Evolutionary conservation across 1,284 basidiomycete species (phyloP), one percentile per base, ranked within the genome.

Genomic region (Ceratorhiza oryzae-sativae): DNA sequence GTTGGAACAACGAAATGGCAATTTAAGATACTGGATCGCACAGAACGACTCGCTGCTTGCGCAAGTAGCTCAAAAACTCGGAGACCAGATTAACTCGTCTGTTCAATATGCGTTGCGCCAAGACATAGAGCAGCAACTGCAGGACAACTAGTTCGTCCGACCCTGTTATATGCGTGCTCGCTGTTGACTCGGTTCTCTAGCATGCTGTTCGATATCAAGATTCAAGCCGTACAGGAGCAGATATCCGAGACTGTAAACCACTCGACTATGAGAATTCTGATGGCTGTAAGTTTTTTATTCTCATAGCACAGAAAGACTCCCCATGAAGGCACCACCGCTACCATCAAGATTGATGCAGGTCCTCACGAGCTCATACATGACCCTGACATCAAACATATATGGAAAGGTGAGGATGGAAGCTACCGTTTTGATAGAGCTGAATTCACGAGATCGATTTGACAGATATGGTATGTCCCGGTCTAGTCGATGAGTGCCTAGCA

Each of bases 301-400:
- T 9, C 15, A 13, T 18, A 2, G 39, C 39, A n/a, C n/a, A 3
- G 4, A 27, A n/a, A 27, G 18, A 2, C 58, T 3, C 13, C 9
- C 13, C 27, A 25, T 8, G 20, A 9, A 23, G 9, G 12, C 27
- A 36, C 13, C 8, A 23, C 3, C 15, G 5, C 36, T 15, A 39
- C 13, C n/a, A 13, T 13, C 36, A 20, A 62, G 60, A 20, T 62
- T 25, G 60, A 62, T 13, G 9, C 60, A 23, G 60, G 60, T 10
- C 60, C 60, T 34, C 60, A 62, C n/a, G 60, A 62, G 20, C 45
- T 62, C 15, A 49, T 62, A 12, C 42, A 62, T n/a, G 60, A 62
- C 25, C 45, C 42, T 34, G 46, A 46, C 49, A 62, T 62, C 27
- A 62, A 49, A 45, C 18, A 23, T 13, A 49, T 62, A n/a, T 62